These are phyloP conservation scores for Piromyces sp. DNA, from an alignment of 192 early-diverging fungal species.

Conservation along the genomic window DNA sequence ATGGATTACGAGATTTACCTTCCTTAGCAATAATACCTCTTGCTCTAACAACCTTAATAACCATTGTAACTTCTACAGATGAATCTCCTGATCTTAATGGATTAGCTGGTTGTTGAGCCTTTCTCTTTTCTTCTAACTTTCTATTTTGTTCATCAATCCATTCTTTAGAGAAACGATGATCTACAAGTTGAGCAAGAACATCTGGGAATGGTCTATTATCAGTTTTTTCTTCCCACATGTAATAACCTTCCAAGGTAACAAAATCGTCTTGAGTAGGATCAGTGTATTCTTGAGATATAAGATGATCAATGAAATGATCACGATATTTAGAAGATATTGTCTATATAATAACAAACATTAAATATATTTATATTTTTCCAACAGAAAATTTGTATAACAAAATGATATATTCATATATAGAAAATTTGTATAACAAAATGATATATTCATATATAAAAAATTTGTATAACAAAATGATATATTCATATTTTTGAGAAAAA, in stretches of 20 bases:
- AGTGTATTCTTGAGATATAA: background rate
- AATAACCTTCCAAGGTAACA: background rate
- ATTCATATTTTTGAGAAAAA: too few species aligned
- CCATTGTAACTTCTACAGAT: background rate
- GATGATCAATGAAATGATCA: background rate
- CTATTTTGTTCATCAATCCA: background rate
- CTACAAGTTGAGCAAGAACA: background rate
- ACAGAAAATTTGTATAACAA: too few species aligned
- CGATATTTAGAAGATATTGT: background rate
- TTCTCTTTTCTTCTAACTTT: background rate
- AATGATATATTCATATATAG: too few species aligned
- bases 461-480: too few species aligned
- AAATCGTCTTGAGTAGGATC: background rate
- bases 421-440: too few species aligned
- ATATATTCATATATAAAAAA: too few species aligned
- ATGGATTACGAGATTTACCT: slow-evolving; percentile 21
- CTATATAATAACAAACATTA: background rate
- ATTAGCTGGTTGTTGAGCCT: background rate
- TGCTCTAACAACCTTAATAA: slow-evolving; percentile 25
- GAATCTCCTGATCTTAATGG: background rate
- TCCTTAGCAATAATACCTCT: slow-evolving; percentile 28
- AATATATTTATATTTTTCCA: too few species aligned
- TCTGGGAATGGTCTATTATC: background rate
- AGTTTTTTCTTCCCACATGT: background rate
- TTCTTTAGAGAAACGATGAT: background rate